Conservation (phyloP, 768 basidiomycete species). For the Rubroboletus satanas region DNA sequence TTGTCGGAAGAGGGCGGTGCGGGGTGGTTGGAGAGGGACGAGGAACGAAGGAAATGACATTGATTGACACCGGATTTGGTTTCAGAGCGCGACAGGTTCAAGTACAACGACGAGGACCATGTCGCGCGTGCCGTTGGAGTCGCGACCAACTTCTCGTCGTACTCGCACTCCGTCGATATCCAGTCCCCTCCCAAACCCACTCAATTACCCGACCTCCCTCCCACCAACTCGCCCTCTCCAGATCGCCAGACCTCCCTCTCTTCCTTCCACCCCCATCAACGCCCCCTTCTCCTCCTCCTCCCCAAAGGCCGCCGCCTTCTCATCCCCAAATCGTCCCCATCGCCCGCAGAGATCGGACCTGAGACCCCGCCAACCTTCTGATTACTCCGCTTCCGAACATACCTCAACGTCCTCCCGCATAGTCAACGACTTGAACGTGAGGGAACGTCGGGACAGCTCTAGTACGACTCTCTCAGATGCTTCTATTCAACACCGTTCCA, state of each 20-base stretch:
- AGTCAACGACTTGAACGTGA: conserved; percentile 25
- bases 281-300: conserved; percentile 33
- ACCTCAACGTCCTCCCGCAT: conserved; percentile 42
- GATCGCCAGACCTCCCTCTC: conserved; percentile 47
- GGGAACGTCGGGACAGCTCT: conserved; percentile 47
- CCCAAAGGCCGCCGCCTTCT: conserved; percentile 38
- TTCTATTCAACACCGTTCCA: conserved; percentile 33
- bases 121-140: conserved; percentile 33
- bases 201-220: conserved; percentile 35
- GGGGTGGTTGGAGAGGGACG: conserved; percentile 1
- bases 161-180: conserved; percentile 43
- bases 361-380: conserved; percentile 49
- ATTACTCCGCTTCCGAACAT: conserved; percentile 50
- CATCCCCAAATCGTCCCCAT: conserved; percentile 49
- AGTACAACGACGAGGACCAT: conserved; percentile 33
- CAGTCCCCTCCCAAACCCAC: conserved; percentile 32
- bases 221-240: conserved; percentile 54
- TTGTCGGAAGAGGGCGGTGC: conserved; percentile 6
- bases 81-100: background rate
- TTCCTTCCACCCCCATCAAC: conserved; percentile 52
- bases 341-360: conserved; percentile 68
- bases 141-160: conserved; percentile 41
- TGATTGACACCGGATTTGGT: background rate
- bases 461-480: conserved; percentile 47
- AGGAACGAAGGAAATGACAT: conserved; percentile 14